Conservation (phyloP, 1,139 yeast species). For the Geotrichum histeridarum region DNA sequence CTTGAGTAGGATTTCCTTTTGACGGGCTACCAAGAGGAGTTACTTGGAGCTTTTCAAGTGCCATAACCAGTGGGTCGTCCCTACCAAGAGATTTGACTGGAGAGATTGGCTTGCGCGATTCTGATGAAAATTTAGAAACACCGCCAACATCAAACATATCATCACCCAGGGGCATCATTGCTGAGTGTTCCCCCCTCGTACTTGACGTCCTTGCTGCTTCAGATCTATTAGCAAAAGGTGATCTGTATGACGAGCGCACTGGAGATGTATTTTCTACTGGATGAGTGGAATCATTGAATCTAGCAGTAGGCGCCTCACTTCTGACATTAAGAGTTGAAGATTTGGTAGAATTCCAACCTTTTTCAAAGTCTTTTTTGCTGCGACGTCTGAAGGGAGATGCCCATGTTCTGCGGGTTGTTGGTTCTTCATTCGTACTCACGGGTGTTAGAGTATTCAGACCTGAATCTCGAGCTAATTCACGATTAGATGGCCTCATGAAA, state of each 20-base stretch:
- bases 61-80: constrained; percentile 52
- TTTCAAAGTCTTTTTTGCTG: constrained; percentile 28
- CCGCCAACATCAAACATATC: constrained; percentile 33
- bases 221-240: constrained; percentile 1
- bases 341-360: constrained; percentile 2
- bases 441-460: neutral
- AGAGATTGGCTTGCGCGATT: constrained; percentile 22
- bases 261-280: neutral
- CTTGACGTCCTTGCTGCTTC: neutral
- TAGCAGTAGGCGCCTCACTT: neutral
- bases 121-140: constrained; percentile 20
- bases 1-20: neutral
- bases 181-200: constrained; percentile 4
- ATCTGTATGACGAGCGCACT: neutral
- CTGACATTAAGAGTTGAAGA: neutral
- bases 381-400: constrained; percentile 39
- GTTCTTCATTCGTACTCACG: neutral
- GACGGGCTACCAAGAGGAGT: constrained; percentile 15
- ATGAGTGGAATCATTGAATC: neutral
- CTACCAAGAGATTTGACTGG: constrained; percentile 27
- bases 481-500: neutral
- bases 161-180: constrained; percentile 25
- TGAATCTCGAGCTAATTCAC: neutral
- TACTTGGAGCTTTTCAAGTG: constrained; percentile 57
- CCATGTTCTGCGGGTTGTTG: constrained; percentile 36